Percentiles rank a stretch among this genome's conserved stretches.
These are phyloP conservation scores for Exidia glandulosa DNA, from an alignment of 768 basidiomycete species.

Conservation along the genomic window DNA sequence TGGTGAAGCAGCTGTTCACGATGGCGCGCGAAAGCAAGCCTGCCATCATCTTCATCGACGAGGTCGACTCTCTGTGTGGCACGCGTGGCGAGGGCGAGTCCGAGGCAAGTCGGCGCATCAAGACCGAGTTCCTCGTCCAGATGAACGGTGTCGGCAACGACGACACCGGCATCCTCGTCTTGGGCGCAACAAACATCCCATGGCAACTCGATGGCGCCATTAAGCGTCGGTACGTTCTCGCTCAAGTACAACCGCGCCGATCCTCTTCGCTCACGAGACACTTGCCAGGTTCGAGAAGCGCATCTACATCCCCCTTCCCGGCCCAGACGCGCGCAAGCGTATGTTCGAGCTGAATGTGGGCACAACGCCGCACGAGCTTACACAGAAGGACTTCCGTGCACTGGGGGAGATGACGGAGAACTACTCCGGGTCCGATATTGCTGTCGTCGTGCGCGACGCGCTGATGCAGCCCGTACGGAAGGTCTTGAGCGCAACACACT, in stretches of 20 bases:
- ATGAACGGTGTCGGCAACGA: conserved; percentile 99
- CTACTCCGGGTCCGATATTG: conserved; percentile 91
- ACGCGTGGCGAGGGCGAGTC: conserved; percentile 95
- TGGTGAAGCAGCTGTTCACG: conserved; percentile 92
- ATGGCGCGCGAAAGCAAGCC: conserved; percentile 95
- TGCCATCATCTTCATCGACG: conserved; percentile 97
- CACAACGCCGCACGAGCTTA: conserved; percentile 77
- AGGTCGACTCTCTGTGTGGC: conserved; percentile 92
- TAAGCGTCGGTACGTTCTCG: conserved; percentile 64
- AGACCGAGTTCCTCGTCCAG: conserved; percentile 95
- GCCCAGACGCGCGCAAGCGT: conserved; percentile 76
- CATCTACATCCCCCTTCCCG: conserved; percentile 96
- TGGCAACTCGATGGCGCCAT: conserved; percentile 98
- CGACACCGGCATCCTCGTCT: conserved; percentile 88
- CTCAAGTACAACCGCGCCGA: background rate
- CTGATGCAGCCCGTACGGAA: conserved; percentile 98
- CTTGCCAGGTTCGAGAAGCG: conserved; percentile 80
- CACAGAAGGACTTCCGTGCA: conserved; percentile 62
- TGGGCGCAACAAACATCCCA: conserved; percentile 97
- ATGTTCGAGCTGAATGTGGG: conserved; percentile 99
- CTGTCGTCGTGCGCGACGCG: conserved; percentile 88
- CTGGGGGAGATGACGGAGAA: conserved; percentile 86
- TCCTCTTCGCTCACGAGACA: background rate
- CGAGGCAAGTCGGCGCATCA: conserved; percentile 92
- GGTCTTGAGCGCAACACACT: conserved; percentile 90